Conservation (phyloP, 2,329 filamentous ascomycete species). For the Botryotinia narcissicola region DNA sequence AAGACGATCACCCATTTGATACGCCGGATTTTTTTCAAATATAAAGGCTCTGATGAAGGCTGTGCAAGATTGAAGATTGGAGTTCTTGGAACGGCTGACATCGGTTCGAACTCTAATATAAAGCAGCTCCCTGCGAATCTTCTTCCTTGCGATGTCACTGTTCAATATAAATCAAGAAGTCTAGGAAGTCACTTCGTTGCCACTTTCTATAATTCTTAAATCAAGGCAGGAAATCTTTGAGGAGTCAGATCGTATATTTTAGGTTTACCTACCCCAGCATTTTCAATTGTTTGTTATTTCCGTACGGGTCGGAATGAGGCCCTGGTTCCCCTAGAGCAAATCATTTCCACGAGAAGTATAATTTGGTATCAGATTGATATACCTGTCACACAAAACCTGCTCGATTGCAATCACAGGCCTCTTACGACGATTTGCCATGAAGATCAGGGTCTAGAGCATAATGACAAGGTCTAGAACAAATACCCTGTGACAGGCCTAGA, state of each 20-base stretch:
- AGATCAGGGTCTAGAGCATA: too few species aligned
- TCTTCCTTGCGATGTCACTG: background rate
- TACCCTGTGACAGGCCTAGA: background rate
- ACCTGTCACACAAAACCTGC: background rate
- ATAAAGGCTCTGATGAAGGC: background rate
- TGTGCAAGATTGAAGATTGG: background rate
- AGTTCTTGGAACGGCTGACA: background rate
- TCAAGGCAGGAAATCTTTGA: background rate
- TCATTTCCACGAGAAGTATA: background rate
- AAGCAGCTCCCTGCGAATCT: background rate
- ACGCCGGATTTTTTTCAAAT: background rate
- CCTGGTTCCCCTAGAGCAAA: background rate
- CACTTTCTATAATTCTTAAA: background rate
- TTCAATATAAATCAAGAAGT: background rate
- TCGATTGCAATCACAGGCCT: background rate
- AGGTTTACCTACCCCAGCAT: background rate
- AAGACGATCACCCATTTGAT: background rate
- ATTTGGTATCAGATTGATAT: background rate
- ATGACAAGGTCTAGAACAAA: background rate
- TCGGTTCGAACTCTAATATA: background rate
- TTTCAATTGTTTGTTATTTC: background rate
- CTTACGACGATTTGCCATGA: background rate
- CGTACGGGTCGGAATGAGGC: background rate
- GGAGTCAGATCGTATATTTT: background rate
- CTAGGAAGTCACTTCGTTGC: accelerated